Evolutionary conservation across 495 filamentous ascomycete genomes (phyloP), one percentile per base, ranked within the genome.

Genomic region (Parathielavia appendiculata): DNA sequence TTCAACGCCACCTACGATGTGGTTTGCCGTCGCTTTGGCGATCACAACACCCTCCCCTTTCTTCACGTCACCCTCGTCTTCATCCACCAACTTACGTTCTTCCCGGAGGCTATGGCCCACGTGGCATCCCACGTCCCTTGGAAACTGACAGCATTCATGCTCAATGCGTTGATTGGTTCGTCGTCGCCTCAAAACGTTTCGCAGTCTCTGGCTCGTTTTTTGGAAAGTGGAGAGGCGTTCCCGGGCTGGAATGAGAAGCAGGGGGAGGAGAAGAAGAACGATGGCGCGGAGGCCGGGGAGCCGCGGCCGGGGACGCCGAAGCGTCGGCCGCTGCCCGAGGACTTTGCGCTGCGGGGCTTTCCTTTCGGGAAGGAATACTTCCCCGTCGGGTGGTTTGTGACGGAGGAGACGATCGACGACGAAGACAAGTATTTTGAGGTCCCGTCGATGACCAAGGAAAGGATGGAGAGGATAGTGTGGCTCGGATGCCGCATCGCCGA

Each of bases 331-430:
- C 67, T 96, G 0, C 85, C 90, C 0, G 93, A 97, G 60, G 93
- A 98, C 61, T 96, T 84, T 58, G 75, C 85, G 0, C 83, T 95
- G 54, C 81, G 87, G 7, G 93, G 92, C 0, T 80, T 92, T 19
- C 65, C 85, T 4, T 96, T 86, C 83, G 81, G 80, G 5, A 78
- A 83, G 43, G 66, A 72, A 10, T 89, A 91, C 56, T 93, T 85
- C 54, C 89, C 89, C 0, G 60, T 73, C 0, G 68, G 74, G 1
- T 96, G 86, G 78, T 96, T 96, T 64, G 68, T 77, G 4, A 79
- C 35, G 1, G 39, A 81, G 51, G 80, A 84, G 14, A 80, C 80
- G 59, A 79, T 86, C 8, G 90, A 91, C 52, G 88, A 93, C 36
- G 88, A 93, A 19, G 87, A 90, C 56, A 82, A 89, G 22, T 79